Base-by-base conservation (phyloP, 257 asterid genomes). In the Salvia rosmarinus region DNA sequence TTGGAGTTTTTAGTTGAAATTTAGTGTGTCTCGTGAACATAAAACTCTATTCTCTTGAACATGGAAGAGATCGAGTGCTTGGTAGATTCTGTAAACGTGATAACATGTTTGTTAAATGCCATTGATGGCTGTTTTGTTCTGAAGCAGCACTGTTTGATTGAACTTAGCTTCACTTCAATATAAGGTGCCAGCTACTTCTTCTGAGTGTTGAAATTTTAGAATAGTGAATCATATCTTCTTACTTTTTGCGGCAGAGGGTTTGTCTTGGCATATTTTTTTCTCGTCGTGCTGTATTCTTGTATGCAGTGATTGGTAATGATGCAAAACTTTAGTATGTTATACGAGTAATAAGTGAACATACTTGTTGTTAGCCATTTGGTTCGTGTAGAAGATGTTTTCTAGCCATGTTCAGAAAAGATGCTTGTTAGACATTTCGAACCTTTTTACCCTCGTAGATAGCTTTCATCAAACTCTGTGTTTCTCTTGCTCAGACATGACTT, bases 161-260 rank as follows among this genome's bases (percentile, higher is more conserved):
- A 55, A 65, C 67, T 54, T 64, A 50, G 39, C 23, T 64, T 46
- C 17, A 14, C 73, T 54, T 64, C 61, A 49, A 2, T 28, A 46
- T 43, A 35, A 39, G 17, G 43, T 67, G 7, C 16, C 23, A 7
- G 1, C 13, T 63, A 39, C 25, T 34, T 73, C 40, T 20, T 40
- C 42, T 62, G 39, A 28, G 17, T 69, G 21, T 76, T 30, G 75
- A 68, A 23, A 10, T 13, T 50, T 34, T 21, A 14, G 7, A 51
- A 16, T 25, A 1, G 59, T 44, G 35, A 58, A n/a, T 65, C 4
- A 21, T 5, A n/a, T 57, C 35, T 54, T 16, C 35, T 16, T 54
- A n/a, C n/a, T n/a, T n/a, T n/a, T n/a, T 4, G n/a, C 9, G 61
- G 35, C 61, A 25, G 20, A 56, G 10, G 40, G 25, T n/a, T 14